Evolutionary conservation across 2,329 filamentous ascomycete species (phyloP), one percentile per base, ranked within the genome.

Genomic region (Fusarium staphyleae): DNA sequence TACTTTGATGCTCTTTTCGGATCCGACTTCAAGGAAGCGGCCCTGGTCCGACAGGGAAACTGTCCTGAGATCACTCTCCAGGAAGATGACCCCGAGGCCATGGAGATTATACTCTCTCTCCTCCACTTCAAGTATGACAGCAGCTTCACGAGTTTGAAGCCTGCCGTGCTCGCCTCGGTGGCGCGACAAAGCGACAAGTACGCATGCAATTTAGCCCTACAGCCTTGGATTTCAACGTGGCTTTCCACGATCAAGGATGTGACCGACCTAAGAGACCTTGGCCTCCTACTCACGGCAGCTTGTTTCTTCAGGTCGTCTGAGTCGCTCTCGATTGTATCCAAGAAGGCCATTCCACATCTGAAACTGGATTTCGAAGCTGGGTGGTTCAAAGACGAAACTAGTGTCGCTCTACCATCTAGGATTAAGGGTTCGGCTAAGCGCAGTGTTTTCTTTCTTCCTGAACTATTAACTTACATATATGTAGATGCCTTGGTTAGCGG

Each of bases 101-200:
- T 48, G 44, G 34, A 48, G 26, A 48, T 40, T 12, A 40, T 48
- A 10, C 44, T 48, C 11, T 48, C 44, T 9, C 32, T 40, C 14
- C 28, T 48, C 16, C 44, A 48, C 4, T 48, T 40, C 18, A 48
- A 48, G n/a, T 40, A 24, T 1, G 15, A 13, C n/a, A 15, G 24
- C 1, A 48, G 14, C 10, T 48, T 48, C 8, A 14, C 13, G 1
- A 33, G 12, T 9, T 22, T 48, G 11, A 40, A 13, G 13, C 44
- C 44, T 2, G 16, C 35, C 14, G 5, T 24, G 2, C 22, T 48
- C 12, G 34, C 35, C 14, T 19, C 44, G 4, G 44, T 48, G 11
- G 44, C 44, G 10, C 28, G 18, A 3, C 44, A 48, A 3, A 48
- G 44, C 44, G 44, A 48, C 35, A 48, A 48, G 34, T 48, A 48